Evolutionary conservation across 345 rosid species (phyloP).

Genomic region (Eucalyptus pauciflora): DNA sequence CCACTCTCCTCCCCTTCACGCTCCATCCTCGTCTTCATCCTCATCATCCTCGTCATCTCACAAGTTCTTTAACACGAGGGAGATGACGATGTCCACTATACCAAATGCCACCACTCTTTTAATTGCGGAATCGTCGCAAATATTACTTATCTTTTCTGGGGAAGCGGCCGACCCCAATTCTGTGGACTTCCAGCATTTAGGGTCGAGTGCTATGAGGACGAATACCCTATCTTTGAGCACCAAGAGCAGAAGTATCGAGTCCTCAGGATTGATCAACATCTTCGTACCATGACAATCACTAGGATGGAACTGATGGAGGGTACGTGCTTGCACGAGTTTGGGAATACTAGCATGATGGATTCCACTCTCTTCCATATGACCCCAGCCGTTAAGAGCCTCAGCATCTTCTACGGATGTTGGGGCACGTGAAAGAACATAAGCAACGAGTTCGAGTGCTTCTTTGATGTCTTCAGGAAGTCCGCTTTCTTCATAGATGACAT

Average conservation of each 20-base stretch:
- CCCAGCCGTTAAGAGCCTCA: neutral
- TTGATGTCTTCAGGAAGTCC: rapidly evolving
- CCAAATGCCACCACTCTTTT: no score
- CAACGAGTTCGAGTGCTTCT: neutral
- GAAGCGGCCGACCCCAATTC: no score
- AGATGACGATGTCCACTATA: no score
- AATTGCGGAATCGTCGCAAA: rapidly evolving
- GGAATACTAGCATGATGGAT: neutral
- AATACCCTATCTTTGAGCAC: no score
- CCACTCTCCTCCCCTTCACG: no score
- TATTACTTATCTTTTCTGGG: no score
- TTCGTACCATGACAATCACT: no score
- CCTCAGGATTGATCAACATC: no score
- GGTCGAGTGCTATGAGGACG: no score
- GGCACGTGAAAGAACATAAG: neutral
- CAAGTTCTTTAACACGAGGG: no score
- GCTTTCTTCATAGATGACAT: neutral
- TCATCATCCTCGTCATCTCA: rapidly evolving
- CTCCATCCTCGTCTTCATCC: neutral
- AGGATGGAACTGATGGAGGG: neutral
- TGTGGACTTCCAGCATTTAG: no score
- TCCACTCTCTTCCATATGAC: neutral
- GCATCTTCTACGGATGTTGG: constrained; percentile 8
- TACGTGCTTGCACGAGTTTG: neutral
- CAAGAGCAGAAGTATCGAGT: no score